Conservation (phyloP, 371 early-diverging fungal species). For the Lichtheimia ornata region DNA sequence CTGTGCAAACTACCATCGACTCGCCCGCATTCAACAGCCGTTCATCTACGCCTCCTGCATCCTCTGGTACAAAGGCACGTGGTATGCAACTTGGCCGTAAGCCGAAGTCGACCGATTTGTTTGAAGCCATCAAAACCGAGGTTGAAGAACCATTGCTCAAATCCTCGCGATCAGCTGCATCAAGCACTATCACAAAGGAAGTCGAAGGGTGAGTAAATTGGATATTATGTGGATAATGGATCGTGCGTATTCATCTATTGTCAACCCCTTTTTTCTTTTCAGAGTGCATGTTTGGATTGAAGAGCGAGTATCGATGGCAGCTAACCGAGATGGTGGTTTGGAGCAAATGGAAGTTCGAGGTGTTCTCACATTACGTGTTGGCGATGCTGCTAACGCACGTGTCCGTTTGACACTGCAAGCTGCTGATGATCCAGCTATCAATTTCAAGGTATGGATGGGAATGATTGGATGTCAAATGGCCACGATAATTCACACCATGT, state of each 20-base stretch:
- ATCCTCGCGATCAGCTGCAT: slow-evolving; percentile 19
- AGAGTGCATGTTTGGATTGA: slow-evolving; percentile 87
- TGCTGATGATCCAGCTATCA: slow-evolving; percentile 62
- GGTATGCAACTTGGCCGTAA: slow-evolving; percentile 96
- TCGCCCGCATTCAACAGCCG: slow-evolving; percentile 27
- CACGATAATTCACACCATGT: background rate
- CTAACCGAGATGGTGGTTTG: slow-evolving; percentile 92
- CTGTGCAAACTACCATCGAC: slow-evolving; percentile 35
- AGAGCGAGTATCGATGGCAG: slow-evolving; percentile 80
- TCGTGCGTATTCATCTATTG: background rate
- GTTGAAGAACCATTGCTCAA: slow-evolving; percentile 52
- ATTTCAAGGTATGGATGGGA: slow-evolving; percentile 68
- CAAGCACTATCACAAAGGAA: slow-evolving; percentile 18
- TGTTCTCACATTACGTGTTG: slow-evolving; percentile 77
- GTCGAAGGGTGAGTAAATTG: slow-evolving; percentile 22
- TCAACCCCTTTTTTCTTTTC: slow-evolving; percentile 15
- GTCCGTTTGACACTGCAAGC: slow-evolving; percentile 60
- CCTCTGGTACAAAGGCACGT: slow-evolving; percentile 62
- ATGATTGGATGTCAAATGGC: background rate
- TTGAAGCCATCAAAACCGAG: slow-evolving; percentile 84
- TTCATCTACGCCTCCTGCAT: slow-evolving; percentile 28
- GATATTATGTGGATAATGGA: background rate
- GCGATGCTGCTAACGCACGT: slow-evolving; percentile 62
- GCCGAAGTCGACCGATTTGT: slow-evolving; percentile 73
- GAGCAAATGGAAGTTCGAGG: slow-evolving; percentile 93